Conservation (phyloP, 139 green algal species). For the Chlorella sorokiniana region DNA sequence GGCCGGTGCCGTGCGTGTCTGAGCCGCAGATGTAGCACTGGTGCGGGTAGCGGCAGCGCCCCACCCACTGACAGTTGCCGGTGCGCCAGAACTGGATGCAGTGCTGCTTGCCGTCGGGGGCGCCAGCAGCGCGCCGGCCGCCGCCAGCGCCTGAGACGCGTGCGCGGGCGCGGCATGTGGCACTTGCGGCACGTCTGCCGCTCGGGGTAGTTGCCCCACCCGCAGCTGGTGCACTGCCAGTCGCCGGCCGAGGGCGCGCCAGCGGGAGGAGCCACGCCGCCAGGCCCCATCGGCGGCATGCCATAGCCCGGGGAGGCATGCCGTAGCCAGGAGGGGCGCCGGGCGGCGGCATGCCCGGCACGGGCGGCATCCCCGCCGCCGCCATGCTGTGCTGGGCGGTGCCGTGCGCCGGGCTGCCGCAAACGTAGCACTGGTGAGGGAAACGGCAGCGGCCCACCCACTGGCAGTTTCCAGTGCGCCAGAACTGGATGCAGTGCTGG, state of each 20-base stretch:
- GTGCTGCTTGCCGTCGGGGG: conserved; percentile 10
- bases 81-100: conserved; percentile 17
- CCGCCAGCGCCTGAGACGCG: not conserved
- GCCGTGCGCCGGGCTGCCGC: conserved; percentile 16
- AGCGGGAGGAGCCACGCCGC: not conserved
- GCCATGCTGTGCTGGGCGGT: conserved; percentile 24
- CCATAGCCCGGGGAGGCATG: conserved; percentile 2
- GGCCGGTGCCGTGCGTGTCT: not conserved
- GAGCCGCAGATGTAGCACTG: not conserved
- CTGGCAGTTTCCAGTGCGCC: conserved; percentile 21
- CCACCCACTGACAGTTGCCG: not conserved
- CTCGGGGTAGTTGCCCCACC: conserved; percentile 19
- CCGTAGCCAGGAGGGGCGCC: not conserved
- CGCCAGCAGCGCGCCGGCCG: conserved; percentile 2
- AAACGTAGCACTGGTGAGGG: conserved; percentile 35
- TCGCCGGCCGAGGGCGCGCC: conserved; percentile 12
- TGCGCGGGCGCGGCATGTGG: conserved; percentile 5
- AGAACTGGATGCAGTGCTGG: conserved; percentile 37
- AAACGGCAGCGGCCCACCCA: conserved; percentile 30
- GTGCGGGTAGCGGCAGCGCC: not conserved
- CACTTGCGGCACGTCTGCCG: conserved; percentile 22
- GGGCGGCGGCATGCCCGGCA: not conserved
- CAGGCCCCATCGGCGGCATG: not conserved
- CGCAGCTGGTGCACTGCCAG: conserved; percentile 22
- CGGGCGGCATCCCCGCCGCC: not conserved